Evolutionary conservation across 495 filamentous ascomycete species (phyloP), one percentile per base, ranked within the genome.

Genomic region (Aspergillus hancockii): DNA sequence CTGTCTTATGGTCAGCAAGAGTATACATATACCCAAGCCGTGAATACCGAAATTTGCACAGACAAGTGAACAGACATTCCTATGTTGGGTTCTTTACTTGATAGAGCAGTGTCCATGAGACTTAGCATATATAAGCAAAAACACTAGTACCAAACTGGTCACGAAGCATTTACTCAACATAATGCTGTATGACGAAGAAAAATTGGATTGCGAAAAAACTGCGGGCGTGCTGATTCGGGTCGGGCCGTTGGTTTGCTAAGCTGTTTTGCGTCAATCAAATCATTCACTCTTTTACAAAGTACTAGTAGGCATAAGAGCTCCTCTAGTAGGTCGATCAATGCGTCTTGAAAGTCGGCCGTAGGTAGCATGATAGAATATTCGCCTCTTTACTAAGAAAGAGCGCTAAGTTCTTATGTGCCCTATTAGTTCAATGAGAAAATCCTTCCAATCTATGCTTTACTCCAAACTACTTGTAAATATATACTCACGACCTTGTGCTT

Each of bases 21-120:
- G 85, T 32, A 83, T 98, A 68, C 92, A 95, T 68, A 92, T 98
- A 43, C 94, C 94, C n/a, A 98, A 98, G 82, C 90, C 92, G 49
- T 97, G 65, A 71, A 58, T 12, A 32, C 30, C 49, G n/a, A 34
- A 53, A 49, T 58, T 31, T 57, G 40, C 60, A 47, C 32, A 46
- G 46, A 36, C 40, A 8, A 21, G 36, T 36, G 16, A 34, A 41
- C 50, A 41, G 30, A 19, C 30, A 28, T 23, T 52, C 22, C 60
- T 23, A 40, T 57, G 49, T 18, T 38, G 47, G 55, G 43, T 47
- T 47, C 28, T 21, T 58, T 60, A 57, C 58, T 55, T 55, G 47
- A 58, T 62, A 56, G 62, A 64, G 43, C 59, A 57, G 54, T 57
- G 51, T 63, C 58, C 19, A 47, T 23, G 43, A 21, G 5, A 56